Evolutionary conservation across 441 rosid species (phyloP).

Genomic region (Hypseocharis bilobata): DNA sequence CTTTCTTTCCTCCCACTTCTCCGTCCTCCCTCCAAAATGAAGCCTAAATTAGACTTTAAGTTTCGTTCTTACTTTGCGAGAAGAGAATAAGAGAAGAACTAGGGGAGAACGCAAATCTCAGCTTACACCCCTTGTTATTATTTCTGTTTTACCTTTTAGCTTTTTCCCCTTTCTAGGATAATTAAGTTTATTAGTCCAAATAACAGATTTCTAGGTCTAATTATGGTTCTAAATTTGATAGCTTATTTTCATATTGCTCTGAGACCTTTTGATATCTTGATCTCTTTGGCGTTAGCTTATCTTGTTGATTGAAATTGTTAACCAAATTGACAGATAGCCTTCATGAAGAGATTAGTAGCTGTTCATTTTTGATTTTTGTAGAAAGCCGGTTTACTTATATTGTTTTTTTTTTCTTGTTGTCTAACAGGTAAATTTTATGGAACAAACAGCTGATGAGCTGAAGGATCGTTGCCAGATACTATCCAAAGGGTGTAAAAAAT

Average conservation of each 20-base stretch:
- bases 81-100: too few relatives aligned
- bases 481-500: slow-evolving; percentile 52
- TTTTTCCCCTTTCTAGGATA: not conserved
- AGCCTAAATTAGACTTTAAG: too few relatives aligned
- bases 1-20: too few relatives aligned
- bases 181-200: too few relatives aligned
- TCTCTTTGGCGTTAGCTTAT: not conserved
- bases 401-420: slow-evolving; percentile 4
- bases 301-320: not conserved
- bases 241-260: too few relatives aligned
- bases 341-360: not conserved
- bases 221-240: too few relatives aligned
- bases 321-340: not conserved
- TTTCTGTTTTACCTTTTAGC: too few relatives aligned
- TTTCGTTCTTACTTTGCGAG: too few relatives aligned
- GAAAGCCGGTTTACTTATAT: not conserved
- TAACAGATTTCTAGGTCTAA: too few relatives aligned
- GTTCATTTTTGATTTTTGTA: not conserved
- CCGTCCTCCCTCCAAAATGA: too few relatives aligned
- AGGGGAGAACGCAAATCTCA: too few relatives aligned
- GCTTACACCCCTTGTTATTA: too few relatives aligned
- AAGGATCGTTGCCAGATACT: slow-evolving; percentile 66
- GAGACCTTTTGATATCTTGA: not conserved
- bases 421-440: slow-evolving; percentile 48
- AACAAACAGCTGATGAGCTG: slow-evolving; percentile 56